Conservation (phyloP, 805 yeast genomes). For the Ascoidea tarda region DNA sequence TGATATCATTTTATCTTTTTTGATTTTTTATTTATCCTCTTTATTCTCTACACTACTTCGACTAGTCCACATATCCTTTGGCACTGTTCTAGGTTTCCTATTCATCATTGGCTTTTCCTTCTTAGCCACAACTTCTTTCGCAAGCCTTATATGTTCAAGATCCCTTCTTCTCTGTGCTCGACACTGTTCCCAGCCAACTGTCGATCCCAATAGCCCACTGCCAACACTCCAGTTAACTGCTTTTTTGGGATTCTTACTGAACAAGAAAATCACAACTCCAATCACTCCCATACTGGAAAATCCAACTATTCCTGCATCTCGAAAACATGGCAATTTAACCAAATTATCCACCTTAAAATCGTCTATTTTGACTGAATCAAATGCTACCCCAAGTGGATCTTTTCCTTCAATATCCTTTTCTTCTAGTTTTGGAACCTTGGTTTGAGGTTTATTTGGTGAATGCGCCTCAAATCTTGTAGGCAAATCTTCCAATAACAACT, state of each 20-base stretch:
- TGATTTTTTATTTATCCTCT: no score
- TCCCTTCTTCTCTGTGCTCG: constrained; percentile 54
- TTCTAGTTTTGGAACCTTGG: constrained; percentile 13
- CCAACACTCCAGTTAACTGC: constrained; percentile 76
- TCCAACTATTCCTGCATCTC: constrained; percentile 70
- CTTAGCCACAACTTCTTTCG: constrained; percentile 33
- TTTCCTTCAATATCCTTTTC: constrained; percentile 7
- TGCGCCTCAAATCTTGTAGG: constrained; percentile 20
- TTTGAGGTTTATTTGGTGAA: constrained; percentile 12
- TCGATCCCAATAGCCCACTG: constrained; percentile 65
- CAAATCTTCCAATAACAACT: constrained; percentile 4
- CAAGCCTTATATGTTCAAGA: constrained; percentile 51
- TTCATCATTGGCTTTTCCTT: constrained; percentile 14
- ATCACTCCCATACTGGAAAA: constrained; percentile 58
- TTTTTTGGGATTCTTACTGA: constrained; percentile 44
- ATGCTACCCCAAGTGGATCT: constrained; percentile 24
- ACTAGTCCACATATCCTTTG: not conserved
- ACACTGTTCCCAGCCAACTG: constrained; percentile 91
- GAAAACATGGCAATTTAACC: constrained; percentile 56
- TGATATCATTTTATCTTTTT: not conserved
- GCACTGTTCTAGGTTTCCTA: not conserved
- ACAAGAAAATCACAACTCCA: constrained; percentile 50
- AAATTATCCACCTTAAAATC: constrained; percentile 41
- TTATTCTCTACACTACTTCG: not conserved
- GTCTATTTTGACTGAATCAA: constrained; percentile 25